Evolutionary conservation across 2,329 filamentous ascomycete genomes (phyloP), one percentile per base, ranked within the genome.

Genomic region (Lasiodiplodia sp.): DNA sequence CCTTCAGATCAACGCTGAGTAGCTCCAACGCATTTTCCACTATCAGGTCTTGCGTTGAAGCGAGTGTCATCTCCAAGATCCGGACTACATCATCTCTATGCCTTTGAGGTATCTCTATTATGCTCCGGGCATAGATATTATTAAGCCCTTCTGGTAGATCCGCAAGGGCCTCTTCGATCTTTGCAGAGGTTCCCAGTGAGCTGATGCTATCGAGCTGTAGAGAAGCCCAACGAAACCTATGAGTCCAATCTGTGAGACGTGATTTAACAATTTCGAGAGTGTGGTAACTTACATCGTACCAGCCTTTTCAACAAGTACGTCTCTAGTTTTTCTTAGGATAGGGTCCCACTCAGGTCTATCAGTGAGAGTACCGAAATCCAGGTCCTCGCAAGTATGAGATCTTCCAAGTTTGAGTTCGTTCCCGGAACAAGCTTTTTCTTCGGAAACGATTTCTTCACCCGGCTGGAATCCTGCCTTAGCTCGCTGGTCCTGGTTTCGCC

Each of bases 41-140:
- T 2, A 2, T 7, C 40, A 18, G n/a, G n/a, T 0, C 2, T 0
- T 18, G 2, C 6, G 0, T 7, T 44, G 40, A 44, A 18, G 8
- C 6, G 0, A 44, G 6, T 3, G 7, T 3, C 5, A 44, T 1
- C 6, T n/a, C 1, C 6, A 44, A 18, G 6, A 44, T 14, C 18
- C 40, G 18, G 8, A 44, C 2, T 3, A 18, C 18, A 0, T 44
- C 40, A 44, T 8, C 5, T 44, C 16, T 3, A 2, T 44, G 40
- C 4, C 3, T 18, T 8, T 44, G n/a, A 18, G 7, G 18, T 18
- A 44, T 18, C 18, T 18, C 16, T 7, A 18, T 44, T 2, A 34
- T 2, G 31, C 31, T 34, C 8, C 31, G 7, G 18, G 18, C 6
- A 3, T 44, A 44, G 3, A 44, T 18, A 1, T 44, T 6, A 18